Evolutionary conservation across 1,139 yeast species (phyloP).

Genomic region (Arxiozyma telluris): DNA sequence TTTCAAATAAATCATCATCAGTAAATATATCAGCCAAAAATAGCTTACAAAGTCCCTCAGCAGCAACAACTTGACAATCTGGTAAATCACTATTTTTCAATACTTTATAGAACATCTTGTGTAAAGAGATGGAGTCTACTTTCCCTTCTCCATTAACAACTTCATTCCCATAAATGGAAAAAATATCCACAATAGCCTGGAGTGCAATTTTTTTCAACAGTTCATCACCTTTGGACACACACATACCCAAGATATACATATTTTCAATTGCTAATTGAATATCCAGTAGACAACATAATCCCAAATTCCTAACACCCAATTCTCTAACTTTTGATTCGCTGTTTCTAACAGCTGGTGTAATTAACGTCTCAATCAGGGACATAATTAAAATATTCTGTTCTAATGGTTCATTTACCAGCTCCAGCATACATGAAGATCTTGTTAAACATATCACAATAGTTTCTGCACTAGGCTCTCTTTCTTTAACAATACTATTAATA

Average conservation of each 20-base stretch:
- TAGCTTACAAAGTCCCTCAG: constrained; percentile 80
- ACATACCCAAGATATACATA: constrained; percentile 53
- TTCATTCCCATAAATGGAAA: constrained; percentile 65
- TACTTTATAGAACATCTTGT: constrained; percentile 60
- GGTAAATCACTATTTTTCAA: constrained; percentile 51
- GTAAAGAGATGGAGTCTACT: constrained; percentile 51
- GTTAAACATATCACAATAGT: constrained; percentile 57
- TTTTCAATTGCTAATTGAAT: constrained; percentile 53
- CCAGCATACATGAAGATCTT: constrained; percentile 64
- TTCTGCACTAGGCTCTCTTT: constrained; percentile 31
- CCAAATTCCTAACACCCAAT: constrained; percentile 67
- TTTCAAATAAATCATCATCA: constrained; percentile 64
- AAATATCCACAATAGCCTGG: constrained; percentile 65
- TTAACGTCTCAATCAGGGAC: constrained; percentile 66
- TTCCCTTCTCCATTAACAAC: constrained; percentile 58
- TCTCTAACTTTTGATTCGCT: constrained; percentile 53
- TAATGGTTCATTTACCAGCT: constrained; percentile 55
- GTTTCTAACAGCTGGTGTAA: constrained; percentile 72
- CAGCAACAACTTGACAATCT: constrained; percentile 68
- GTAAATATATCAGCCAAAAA: constrained; percentile 67
- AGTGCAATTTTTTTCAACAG: constrained; percentile 50
- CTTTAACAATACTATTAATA: constrained; percentile 19
- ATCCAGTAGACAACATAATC: constrained; percentile 71
- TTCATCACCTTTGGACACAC: constrained; percentile 52
- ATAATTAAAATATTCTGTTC: constrained; percentile 58